These are phyloP conservation scores for Erigeron canadensis DNA, from an alignment of 129 eudicot species.

Conservation along the genomic window DNA sequence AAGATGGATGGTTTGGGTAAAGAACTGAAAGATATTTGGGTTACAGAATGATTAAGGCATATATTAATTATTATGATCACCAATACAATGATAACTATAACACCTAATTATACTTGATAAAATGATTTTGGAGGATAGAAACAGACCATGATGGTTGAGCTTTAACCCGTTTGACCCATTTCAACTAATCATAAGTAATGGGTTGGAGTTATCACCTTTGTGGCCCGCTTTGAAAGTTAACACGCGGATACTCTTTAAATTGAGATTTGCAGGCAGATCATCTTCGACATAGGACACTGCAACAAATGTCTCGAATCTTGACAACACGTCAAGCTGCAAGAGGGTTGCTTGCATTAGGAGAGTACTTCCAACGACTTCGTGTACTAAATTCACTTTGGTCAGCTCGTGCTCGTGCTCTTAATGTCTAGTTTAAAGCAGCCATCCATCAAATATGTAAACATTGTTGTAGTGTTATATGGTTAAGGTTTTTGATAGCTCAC, in stretches of 20 bases:
- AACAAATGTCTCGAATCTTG: conserved; percentile 58
- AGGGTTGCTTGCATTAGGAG: conserved; percentile 80
- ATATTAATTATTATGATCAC: too few species aligned
- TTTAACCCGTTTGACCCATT: neutral
- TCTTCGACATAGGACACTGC: conserved; percentile 73
- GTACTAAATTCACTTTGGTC: conserved; percentile 76
- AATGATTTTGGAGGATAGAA: neutral
- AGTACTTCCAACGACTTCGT: conserved; percentile 80
- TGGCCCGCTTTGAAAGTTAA: neutral
- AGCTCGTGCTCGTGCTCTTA: conserved; percentile 43
- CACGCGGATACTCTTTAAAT: neutral
- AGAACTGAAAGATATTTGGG: too few species aligned
- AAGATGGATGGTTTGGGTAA: too few species aligned
- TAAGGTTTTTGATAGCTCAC: too few species aligned
- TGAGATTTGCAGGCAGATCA: conserved; percentile 65
- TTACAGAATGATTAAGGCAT: too few species aligned
- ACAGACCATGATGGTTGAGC: neutral
- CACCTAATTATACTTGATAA: neutral
- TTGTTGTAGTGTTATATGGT: too few species aligned
- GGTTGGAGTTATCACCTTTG: neutral
- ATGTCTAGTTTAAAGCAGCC: conserved; percentile 21
- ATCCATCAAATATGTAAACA: too few species aligned
- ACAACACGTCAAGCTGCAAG: conserved; percentile 74
- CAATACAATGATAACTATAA: neutral
- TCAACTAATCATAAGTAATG: neutral